Percentiles rank a stretch among this genome's conserved stretches.
These are phyloP conservation scores for Apiospora phragmitis DNA, from an alignment of 2,329 filamentous ascomycete species.

Conservation along the genomic window DNA sequence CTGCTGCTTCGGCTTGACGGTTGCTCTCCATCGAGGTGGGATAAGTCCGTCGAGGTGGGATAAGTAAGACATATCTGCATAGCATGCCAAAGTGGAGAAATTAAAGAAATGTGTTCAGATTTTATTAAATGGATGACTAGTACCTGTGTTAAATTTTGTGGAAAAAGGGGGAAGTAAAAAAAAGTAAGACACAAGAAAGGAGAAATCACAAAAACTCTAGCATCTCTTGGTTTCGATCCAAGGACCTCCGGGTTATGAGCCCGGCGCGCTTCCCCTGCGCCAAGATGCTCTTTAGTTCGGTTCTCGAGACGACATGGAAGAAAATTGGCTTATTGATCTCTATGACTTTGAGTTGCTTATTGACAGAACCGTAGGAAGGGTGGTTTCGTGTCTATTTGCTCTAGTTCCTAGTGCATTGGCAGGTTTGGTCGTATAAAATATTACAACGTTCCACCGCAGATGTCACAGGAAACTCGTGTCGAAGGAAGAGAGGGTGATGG, in stretches of 20 bases:
- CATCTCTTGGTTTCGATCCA: conserved; percentile 28
- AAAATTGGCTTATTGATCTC: background rate
- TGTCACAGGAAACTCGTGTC: too few species aligned
- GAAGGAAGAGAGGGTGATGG: too few species aligned
- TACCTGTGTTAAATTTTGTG: background rate
- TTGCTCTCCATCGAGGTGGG: too few species aligned
- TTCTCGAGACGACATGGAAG: too few species aligned
- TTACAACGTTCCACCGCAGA: too few species aligned
- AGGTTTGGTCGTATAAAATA: too few species aligned
- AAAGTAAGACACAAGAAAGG: background rate
- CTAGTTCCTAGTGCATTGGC: too few species aligned
- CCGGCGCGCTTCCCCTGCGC: conserved; percentile 30
- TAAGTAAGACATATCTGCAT: background rate
- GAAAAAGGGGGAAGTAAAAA: background rate
- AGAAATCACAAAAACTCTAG: conserved; percentile 13
- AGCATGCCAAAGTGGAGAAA: background rate
- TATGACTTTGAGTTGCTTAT: background rate
- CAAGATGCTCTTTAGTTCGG: conserved; percentile 25
- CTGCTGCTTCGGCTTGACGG: background rate
- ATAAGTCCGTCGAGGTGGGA: too few species aligned
- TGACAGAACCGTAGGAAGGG: background rate
- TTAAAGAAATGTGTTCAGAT: too few species aligned
- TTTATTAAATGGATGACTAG: too few species aligned
- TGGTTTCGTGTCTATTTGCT: background rate
- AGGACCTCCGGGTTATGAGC: conserved; percentile 30